These are phyloP conservation scores for Aspergillus carbonarius DNA, from an alignment of 2,329 filamentous ascomycete genomes.

Conservation along the genomic window DNA sequence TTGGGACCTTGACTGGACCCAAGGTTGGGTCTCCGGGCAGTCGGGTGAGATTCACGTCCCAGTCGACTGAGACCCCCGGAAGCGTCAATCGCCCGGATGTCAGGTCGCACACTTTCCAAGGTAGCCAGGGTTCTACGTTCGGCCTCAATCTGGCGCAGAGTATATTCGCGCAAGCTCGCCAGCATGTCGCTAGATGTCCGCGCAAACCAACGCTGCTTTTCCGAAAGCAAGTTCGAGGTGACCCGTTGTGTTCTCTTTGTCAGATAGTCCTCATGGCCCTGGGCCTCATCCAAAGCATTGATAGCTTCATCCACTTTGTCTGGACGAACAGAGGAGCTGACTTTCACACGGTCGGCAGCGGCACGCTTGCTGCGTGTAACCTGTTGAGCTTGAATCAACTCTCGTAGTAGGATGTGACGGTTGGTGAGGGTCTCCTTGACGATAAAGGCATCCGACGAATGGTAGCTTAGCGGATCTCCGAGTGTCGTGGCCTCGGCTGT, in stretches of 20 bases:
- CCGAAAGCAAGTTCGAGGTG: slow-evolving; percentile 81
- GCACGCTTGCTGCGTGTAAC: slow-evolving; percentile 76
- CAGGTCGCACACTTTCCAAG: slow-evolving; percentile 88
- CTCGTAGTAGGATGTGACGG: slow-evolving; percentile 90
- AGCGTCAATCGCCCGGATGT: slow-evolving; percentile 88
- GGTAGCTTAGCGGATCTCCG: slow-evolving; percentile 89
- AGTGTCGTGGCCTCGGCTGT: slow-evolving; percentile 95
- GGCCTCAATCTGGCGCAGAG: slow-evolving; percentile 90
- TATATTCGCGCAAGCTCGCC: slow-evolving; percentile 83
- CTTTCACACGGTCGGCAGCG: slow-evolving; percentile 85
- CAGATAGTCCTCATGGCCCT: slow-evolving; percentile 76
- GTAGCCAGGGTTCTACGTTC: slow-evolving; percentile 89
- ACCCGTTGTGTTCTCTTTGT: slow-evolving; percentile 84
- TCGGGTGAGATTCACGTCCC: slow-evolving; percentile 82
- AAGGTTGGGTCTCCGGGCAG: slow-evolving; percentile 69
- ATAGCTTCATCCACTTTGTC: slow-evolving; percentile 99
- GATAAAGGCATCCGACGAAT: slow-evolving; percentile 93
- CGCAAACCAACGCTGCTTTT: slow-evolving; percentile 87
- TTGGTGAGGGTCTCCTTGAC: slow-evolving; percentile 98
- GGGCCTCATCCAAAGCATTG: slow-evolving; percentile 80
- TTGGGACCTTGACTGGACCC: slow-evolving; percentile 91
- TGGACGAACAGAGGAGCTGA: slow-evolving; percentile 77
- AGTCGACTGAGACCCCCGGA: slow-evolving; percentile 87
- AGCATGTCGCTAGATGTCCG: slow-evolving; percentile 83
- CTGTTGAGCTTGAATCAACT: slow-evolving; percentile 89